phyloP scores from a whole-genome alignment of 2,329 filamentous ascomycete genomes.

The Septoria linicola region DNA sequence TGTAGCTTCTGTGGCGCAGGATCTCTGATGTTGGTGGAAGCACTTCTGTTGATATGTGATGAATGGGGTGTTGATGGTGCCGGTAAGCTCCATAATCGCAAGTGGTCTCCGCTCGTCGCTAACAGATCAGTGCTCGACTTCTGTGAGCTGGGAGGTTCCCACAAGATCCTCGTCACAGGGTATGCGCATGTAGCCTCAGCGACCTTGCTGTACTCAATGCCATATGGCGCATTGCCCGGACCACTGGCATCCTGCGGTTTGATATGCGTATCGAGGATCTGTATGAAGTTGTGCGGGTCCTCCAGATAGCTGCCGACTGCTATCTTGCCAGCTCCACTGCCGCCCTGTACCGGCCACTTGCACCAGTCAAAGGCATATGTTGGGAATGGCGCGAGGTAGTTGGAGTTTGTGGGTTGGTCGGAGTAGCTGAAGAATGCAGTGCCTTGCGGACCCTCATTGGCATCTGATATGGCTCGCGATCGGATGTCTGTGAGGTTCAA shows the following conservation, averaged over 20 bases:
- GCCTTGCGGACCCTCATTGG: slow-evolving; percentile 69
- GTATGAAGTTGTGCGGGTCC: slow-evolving; percentile 98
- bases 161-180: slow-evolving; percentile 89
- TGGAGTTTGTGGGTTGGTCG: slow-evolving; percentile 72
- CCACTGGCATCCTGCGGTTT: slow-evolving; percentile 65
- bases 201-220: slow-evolving; percentile 85
- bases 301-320: slow-evolving; percentile 95
- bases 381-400: slow-evolving; percentile 90
- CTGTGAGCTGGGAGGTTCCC: slow-evolving; percentile 92
- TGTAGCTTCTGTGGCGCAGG: slow-evolving; percentile 77
- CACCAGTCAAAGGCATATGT: slow-evolving; percentile 99
- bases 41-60: slow-evolving; percentile 66
- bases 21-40: slow-evolving; percentile 59
- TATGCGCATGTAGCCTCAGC: slow-evolving; percentile 98
- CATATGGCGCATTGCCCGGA: slow-evolving; percentile 69
- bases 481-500: slow-evolving; percentile 89
- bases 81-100: slow-evolving; percentile 90
- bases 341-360: slow-evolving; percentile 81
- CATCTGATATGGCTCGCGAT: slow-evolving; percentile 76
- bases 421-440: slow-evolving; percentile 63
- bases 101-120: slow-evolving; percentile 90
- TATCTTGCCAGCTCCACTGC: slow-evolving; percentile 83
- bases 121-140: slow-evolving; percentile 94
- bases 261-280: slow-evolving; percentile 90
- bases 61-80: slow-evolving; percentile 37